Conservation (phyloP, 2,329 filamentous ascomycete genomes). For the Aspergillus pseudotamarii region DNA sequence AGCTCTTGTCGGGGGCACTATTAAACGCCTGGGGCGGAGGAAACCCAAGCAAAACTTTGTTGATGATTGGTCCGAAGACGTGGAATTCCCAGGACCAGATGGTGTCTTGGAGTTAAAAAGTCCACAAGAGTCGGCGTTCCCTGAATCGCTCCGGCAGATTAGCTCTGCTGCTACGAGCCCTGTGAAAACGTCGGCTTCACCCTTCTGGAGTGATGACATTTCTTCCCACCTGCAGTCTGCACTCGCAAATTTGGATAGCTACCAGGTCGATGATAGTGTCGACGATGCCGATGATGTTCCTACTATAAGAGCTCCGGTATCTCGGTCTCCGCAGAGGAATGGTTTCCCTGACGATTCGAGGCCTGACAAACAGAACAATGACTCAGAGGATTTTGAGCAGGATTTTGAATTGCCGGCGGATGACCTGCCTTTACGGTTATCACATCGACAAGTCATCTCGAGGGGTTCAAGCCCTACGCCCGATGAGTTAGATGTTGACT, state of each 20-base stretch:
- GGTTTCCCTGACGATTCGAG: constrained; percentile 57
- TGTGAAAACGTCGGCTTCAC: constrained; percentile 35
- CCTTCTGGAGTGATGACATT: constrained; percentile 34
- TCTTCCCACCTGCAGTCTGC: constrained; percentile 59
- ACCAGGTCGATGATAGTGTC: constrained; percentile 64
- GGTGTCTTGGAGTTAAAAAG: constrained; percentile 66
- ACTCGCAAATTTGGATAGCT: constrained; percentile 61
- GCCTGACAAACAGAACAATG: constrained; percentile 43
- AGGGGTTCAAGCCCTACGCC: constrained; percentile 62
- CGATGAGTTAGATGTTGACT: constrained; percentile 81
- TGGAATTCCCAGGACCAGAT: constrained; percentile 66
- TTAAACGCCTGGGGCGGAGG: constrained; percentile 80
- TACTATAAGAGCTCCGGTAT: constrained; percentile 71
- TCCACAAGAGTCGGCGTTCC: constrained; percentile 63
- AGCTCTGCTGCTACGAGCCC: constrained; percentile 51
- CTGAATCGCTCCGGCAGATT: constrained; percentile 69
- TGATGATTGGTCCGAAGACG: constrained; percentile 80
- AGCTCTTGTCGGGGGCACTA: constrained; percentile 87
- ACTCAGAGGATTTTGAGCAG: constrained; percentile 69
- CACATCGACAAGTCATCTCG: constrained; percentile 61
- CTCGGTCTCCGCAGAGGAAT: constrained; percentile 54
- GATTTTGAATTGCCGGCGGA: constrained; percentile 73
- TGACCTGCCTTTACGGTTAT: constrained; percentile 65
- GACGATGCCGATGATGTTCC: constrained; percentile 65
- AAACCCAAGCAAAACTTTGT: constrained; percentile 73